Evolutionary conservation across 1,284 basidiomycete genomes (phyloP), one percentile per base, ranked within the genome.

Genomic region (Ustilago lituana): DNA sequence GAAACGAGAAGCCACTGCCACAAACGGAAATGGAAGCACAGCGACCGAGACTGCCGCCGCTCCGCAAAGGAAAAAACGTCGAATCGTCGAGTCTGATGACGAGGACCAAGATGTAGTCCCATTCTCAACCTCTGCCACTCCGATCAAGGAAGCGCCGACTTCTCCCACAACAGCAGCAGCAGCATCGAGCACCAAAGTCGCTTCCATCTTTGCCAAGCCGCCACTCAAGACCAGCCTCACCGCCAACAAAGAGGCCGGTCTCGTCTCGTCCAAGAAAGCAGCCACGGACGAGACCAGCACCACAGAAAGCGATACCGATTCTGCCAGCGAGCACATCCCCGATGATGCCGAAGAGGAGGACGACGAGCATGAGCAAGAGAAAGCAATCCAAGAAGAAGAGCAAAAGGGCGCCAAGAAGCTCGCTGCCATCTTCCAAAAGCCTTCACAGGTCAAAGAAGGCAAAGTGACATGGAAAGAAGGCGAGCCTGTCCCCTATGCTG

Each of bases 401-500:
- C 46, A 73, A 36, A 68, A 65, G 32, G 52, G 62, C 9, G 59
- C 65, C 27, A 69, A 73, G 43, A 68, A 73, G 60, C 54, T 70
- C 19, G 52, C 58, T 8, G 67, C 76, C 35, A 72, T 78, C 48
- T 78, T 78, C 31, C 61, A 69, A 11, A 77, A 74, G 52, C 57
- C 63, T 49, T 47, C 22, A 57, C 93, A 92, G 73, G 92, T 90
- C 14, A 88, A 91, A 72, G 63, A 73, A 61, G 90, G 90, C 46
- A 68, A 79, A 45, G 62, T 69, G 26, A 26, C 43, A n/a, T 98
- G 94, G 94, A 91, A 93, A 84, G 85, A 85, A 29, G 93, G 92
- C 23, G 86, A 90, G 72, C 87, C 92, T 2, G 90, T 98, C 11
- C 95, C 96, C 0, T 99, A 99, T 82, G 89, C 92, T 9, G 92